Evolutionary conservation across 2,329 filamentous ascomycete species (phyloP).

Genomic region (Coniella vitis): DNA sequence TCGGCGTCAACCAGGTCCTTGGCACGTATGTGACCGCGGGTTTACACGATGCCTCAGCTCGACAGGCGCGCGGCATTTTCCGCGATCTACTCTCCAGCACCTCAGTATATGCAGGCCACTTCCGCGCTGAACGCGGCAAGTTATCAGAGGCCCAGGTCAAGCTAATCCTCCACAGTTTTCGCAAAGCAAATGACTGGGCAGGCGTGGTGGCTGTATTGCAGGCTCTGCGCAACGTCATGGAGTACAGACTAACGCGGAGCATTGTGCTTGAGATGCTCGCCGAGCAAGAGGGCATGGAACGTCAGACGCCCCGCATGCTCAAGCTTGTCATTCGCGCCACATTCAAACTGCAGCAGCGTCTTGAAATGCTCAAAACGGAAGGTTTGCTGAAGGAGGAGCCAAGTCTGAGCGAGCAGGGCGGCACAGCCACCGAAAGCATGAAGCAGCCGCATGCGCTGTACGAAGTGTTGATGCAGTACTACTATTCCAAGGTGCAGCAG

Average conservation of each 20-base stretch:
- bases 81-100: slow-evolving; percentile 24
- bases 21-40: background rate
- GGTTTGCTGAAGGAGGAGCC: background rate
- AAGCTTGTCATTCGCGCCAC: slow-evolving; percentile 13
- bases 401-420: background rate
- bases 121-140: background rate
- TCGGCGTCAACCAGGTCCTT: slow-evolving; percentile 36
- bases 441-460: slow-evolving; percentile 10
- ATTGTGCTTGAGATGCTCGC: slow-evolving; percentile 28
- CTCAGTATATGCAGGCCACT: slow-evolving; percentile 20
- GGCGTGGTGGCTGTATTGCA: slow-evolving; percentile 39
- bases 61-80: slow-evolving; percentile 23
- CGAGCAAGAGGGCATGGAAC: slow-evolving; percentile 19
- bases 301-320: slow-evolving; percentile 15
- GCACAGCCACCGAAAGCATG: background rate
- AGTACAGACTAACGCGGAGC: slow-evolving; percentile 23
- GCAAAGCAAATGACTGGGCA: slow-evolving; percentile 38
- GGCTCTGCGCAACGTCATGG: slow-evolving; percentile 24
- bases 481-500: slow-evolving; percentile 5
- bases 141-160: slow-evolving; percentile 24
- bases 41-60: background rate
- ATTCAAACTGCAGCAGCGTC: slow-evolving; percentile 8
- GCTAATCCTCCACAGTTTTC: slow-evolving; percentile 31
- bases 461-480: slow-evolving; percentile 9
- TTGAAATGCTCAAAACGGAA: slow-evolving; percentile 1